These are phyloP conservation scores for Sarcomyxa edulis DNA, from an alignment of 768 basidiomycete species.

Conservation along the genomic window DNA sequence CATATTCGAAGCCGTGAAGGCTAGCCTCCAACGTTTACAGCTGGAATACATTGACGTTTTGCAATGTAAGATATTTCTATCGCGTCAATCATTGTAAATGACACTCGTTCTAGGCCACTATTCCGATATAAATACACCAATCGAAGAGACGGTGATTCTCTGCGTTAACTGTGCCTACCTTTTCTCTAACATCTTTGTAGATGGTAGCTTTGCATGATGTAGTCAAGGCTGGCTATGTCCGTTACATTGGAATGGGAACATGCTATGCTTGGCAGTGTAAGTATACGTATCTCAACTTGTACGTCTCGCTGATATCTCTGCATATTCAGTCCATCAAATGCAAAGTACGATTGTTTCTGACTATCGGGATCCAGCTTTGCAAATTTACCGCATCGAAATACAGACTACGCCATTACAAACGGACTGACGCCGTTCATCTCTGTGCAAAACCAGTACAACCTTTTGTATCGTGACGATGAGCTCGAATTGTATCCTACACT, in stretches of 20 bases:
- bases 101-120: slow-evolving; percentile 16
- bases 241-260: slow-evolving; percentile 33
- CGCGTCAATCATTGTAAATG: background rate
- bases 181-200: slow-evolving; percentile 7
- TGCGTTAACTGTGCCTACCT: background rate
- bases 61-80: slow-evolving; percentile 31
- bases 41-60: slow-evolving; percentile 55
- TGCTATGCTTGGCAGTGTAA: slow-evolving; percentile 25
- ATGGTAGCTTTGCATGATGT: slow-evolving; percentile 45
- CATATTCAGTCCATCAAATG: slow-evolving; percentile 6
- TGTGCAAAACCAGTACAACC: slow-evolving; percentile 57
- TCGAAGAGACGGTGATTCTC: slow-evolving; percentile 23
- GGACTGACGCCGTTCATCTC: slow-evolving; percentile 49
- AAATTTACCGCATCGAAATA: background rate
- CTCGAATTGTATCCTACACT: slow-evolving; percentile 47
- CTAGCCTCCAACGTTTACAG: slow-evolving; percentile 44
- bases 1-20: slow-evolving; percentile 47
- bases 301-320: too few relatives aligned
- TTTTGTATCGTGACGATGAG: slow-evolving; percentile 57
- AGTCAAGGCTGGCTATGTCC: too few relatives aligned
- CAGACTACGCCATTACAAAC: slow-evolving; percentile 33
- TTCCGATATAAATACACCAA: slow-evolving; percentile 33
- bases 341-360: background rate
- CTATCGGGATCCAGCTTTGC: too few relatives aligned
- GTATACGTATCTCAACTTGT: background rate